Evolutionary conservation across 73 alveolate genomes (phyloP), one percentile per base, ranked within the genome.

Genomic region (Paramecium caudatum): DNA sequence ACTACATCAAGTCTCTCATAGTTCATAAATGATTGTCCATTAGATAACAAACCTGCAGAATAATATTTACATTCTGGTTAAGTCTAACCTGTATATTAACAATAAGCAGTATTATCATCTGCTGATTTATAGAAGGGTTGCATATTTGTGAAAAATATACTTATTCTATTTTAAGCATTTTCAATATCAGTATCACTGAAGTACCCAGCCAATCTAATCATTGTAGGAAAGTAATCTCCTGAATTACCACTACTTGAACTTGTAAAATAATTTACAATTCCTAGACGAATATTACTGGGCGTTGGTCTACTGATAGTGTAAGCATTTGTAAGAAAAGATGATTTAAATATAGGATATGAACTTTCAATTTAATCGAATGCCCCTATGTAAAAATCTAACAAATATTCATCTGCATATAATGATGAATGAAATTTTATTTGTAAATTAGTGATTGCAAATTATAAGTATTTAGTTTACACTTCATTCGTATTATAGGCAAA

Each of bases 361-460:
- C 85, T 55, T 55, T 83, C 49, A 17, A 83, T 48, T 33, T 83
- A 55, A 83, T 83, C 91, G 23, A 83, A 83, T 16, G 91, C 34
- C 2, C 85, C 91, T 5, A 83, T 83, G n/a, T 83, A 83, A 45
- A 83, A 83, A 16, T 83, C 91, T 19, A 83, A 25, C 5, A 83
- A n/a, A 83, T 83, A 55, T 19, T 83, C 78, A 83, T 83, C 86
- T n/a, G 91, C 82, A 83, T 83, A 83, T 10, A 33, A 83, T 3
- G 85, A 50, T 16, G 91, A 55, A 50, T 83, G 91, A 13, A 65
- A 65, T 65, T 65, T 65, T 1, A 30, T 43, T 36, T 65, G 15
- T 13, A 65, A 5, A 32, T 65, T 36, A 13, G 33, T 65, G 2
- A 65, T 36, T n/a, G 83, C 83, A 34, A 65, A 65, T 65, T 65